Percentiles rank a stretch among this genome's conserved stretches.
phyloP scores from a whole-genome alignment of 176 grass and related monocot genomes.

The Triticum turgidum region DNA sequence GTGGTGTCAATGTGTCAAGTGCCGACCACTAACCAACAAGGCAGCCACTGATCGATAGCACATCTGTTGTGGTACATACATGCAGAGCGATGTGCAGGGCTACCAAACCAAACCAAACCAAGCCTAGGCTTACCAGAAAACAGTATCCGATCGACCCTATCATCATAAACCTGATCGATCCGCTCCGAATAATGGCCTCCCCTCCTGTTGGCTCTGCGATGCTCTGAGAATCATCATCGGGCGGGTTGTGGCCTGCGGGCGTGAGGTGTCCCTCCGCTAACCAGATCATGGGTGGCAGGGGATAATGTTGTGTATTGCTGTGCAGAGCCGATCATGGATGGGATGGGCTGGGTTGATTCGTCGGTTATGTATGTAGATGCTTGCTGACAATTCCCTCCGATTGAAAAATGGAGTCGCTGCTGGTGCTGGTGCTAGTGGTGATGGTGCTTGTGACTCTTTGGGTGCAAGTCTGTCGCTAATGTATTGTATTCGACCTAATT shows the following conservation, averaged over 20 bases:
- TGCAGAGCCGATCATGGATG: background rate
- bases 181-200: background rate
- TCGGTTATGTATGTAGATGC: background rate
- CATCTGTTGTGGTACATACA: background rate
- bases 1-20: background rate
- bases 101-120: slow-evolving; percentile 12
- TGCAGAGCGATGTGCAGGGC: background rate
- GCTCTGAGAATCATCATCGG: background rate
- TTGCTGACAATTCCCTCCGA: background rate
- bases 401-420: background rate
- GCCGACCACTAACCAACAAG: background rate
- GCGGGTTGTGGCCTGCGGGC: background rate
- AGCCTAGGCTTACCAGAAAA: slow-evolving; percentile 16
- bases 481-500: background rate
- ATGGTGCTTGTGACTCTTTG: background rate
- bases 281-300: background rate
- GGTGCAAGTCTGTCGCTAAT: background rate
- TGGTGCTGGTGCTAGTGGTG: background rate
- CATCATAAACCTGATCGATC: background rate
- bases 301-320: background rate
- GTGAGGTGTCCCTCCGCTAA: background rate
- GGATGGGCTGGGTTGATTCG: background rate
- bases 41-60: background rate
- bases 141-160: background rate
- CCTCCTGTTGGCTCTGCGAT: background rate